A percentile compares a stretch with the other conserved stretches of the same genome.
These are phyloP conservation scores for Sphaerostilbella broomeana DNA, from an alignment of 2,329 filamentous ascomycete species.

Conservation along the genomic window DNA sequence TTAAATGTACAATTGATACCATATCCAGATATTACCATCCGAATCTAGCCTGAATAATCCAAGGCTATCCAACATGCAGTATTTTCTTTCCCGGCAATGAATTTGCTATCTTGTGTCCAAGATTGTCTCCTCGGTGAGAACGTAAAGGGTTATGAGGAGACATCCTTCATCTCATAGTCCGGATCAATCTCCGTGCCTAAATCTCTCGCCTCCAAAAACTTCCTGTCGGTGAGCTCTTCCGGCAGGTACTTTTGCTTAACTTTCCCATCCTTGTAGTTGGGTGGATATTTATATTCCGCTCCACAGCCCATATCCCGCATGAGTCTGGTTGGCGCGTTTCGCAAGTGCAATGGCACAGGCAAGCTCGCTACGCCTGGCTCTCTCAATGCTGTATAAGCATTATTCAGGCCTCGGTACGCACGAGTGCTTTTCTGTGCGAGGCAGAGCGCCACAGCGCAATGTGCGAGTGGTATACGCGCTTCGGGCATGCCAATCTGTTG, in stretches of 20 bases:
- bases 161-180: constrained; percentile 44
- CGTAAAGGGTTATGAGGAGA: constrained; percentile 10
- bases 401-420: constrained; percentile 75
- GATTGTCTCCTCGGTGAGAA: too few relatives aligned
- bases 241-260: constrained; percentile 91
- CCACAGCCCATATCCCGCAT: constrained; percentile 94
- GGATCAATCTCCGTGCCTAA: constrained; percentile 73
- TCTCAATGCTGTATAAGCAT: constrained; percentile 68
- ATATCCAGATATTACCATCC: too few relatives aligned
- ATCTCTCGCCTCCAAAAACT: constrained; percentile 74
- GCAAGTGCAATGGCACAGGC: constrained; percentile 77
- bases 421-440: constrained; percentile 81
- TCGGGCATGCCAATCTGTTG: constrained; percentile 96
- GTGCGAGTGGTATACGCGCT: constrained; percentile 83
- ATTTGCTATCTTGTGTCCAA: too few relatives aligned
- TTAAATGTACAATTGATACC: too few relatives aligned
- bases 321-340: constrained; percentile 84
- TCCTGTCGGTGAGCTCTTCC: constrained; percentile 59
- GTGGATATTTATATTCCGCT: constrained; percentile 93
- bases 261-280: constrained; percentile 74
- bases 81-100: too few relatives aligned
- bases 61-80: too few relatives aligned
- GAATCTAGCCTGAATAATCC: too few relatives aligned
- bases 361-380: constrained; percentile 79
- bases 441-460: constrained; percentile 75